These are phyloP conservation scores for Yamadazyma kanchanaburiensis DNA, from an alignment of 1,139 yeast species.

Conservation along the genomic window DNA sequence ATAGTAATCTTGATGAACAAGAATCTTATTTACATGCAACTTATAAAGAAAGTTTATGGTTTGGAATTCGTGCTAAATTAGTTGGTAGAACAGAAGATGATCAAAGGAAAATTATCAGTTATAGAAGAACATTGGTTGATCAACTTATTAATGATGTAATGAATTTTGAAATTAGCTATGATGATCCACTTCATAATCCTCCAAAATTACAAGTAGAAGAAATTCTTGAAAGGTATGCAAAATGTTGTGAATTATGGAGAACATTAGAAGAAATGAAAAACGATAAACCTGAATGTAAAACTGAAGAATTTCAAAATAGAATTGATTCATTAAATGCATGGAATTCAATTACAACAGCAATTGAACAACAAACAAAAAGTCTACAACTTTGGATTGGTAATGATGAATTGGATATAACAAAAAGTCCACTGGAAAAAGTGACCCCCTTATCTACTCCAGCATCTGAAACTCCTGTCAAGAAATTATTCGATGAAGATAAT, in stretches of 20 bases:
- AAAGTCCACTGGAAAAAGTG: conserved; percentile 23
- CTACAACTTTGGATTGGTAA: conserved; percentile 76
- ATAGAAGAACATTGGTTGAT: conserved; percentile 73
- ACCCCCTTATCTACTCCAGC: conserved; percentile 29
- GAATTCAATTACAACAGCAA: conserved; percentile 72
- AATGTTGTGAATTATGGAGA: conserved; percentile 77
- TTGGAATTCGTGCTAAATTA: conserved; percentile 75
- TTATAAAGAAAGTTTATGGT: conserved; percentile 77
- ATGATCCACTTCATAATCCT: conserved; percentile 23
- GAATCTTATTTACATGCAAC: conserved; percentile 53
- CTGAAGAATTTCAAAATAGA: conserved; percentile 60
- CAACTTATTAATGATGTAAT: conserved; percentile 68
- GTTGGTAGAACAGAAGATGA: conserved; percentile 80
- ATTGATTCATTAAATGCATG: conserved; percentile 82
- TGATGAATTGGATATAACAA: conserved; percentile 63
- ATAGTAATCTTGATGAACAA: conserved; percentile 38
- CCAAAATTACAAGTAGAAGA: conserved; percentile 51
- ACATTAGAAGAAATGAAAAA: conserved; percentile 72
- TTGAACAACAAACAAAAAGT: conserved; percentile 55
- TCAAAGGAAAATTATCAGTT: conserved; percentile 68
- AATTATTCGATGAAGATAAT: conserved; percentile 55
- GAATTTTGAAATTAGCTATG: conserved; percentile 54
- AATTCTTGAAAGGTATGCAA: conserved; percentile 60
- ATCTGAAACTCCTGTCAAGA: conserved; percentile 21
- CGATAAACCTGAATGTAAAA: conserved; percentile 72